Evolutionary conservation across 2,329 filamentous ascomycete genomes (phyloP).

Genomic region (Colletotrichum sp.): DNA sequence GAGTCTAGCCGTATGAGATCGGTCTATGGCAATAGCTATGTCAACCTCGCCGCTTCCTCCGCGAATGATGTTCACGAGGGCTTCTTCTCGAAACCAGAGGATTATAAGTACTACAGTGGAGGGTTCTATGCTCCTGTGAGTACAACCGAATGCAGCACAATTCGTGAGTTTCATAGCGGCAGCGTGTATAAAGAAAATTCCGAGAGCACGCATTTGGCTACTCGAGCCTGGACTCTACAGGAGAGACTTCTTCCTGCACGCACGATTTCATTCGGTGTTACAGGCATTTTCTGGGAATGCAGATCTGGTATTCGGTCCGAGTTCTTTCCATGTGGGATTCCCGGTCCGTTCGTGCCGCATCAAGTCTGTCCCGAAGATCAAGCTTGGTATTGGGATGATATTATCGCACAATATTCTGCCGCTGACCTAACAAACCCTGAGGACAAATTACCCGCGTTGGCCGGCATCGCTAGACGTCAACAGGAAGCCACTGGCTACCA

Average conservation of each 20-base stretch:
- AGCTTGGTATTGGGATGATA: accelerated
- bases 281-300: background rate
- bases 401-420: background rate
- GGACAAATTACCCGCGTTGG: background rate
- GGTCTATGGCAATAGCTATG: background rate
- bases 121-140: accelerated
- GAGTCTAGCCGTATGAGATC: background rate
- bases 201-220: too few species aligned
- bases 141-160: too few species aligned
- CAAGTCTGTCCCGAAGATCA: background rate
- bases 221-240: background rate
- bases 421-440: accelerated
- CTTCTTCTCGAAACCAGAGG: accelerated
- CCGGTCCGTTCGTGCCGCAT: too few species aligned
- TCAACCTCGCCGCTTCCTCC: background rate
- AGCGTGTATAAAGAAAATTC: too few species aligned
- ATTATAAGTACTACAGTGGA: background rate
- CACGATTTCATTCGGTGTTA: accelerated
- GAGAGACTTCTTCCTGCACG: background rate
- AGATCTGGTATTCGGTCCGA: background rate
- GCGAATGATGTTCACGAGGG: background rate
- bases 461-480: background rate
- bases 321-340: background rate
- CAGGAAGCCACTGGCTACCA: background rate
- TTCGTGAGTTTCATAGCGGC: too few species aligned